phyloP scores from a whole-genome alignment of 192 early-diverging fungal genomes.

The Endogone sp. region DNA sequence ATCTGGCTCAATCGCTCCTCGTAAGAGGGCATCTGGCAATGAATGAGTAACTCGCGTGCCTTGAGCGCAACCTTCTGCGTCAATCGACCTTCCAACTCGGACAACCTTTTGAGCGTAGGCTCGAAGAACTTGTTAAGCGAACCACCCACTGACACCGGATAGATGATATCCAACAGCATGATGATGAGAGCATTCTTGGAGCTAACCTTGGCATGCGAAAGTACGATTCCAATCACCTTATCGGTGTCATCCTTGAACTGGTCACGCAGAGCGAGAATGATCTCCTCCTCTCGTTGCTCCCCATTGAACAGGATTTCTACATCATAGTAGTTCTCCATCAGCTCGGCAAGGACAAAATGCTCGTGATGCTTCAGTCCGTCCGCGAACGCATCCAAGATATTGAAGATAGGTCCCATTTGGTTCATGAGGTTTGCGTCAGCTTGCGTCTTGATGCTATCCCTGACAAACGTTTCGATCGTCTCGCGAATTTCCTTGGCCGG shows the following conservation, averaged over 20 bases:
- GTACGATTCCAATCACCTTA: constrained; percentile 60
- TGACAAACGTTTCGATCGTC: constrained; percentile 50
- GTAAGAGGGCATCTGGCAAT: constrained; percentile 87
- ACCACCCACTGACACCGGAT: constrained; percentile 58
- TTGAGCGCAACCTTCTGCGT: constrained; percentile 90
- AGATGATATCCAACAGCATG: constrained; percentile 75
- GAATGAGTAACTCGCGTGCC: constrained; percentile 92
- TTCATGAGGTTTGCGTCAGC: constrained; percentile 67
- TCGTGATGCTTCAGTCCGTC: constrained; percentile 75
- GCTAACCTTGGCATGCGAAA: constrained; percentile 82
- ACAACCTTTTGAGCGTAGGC: constrained; percentile 72
- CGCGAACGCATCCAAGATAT: constrained; percentile 65
- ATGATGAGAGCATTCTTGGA: constrained; percentile 76
- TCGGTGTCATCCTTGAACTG: constrained; percentile 78
- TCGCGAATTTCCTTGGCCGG: constrained; percentile 65
- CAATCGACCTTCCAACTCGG: constrained; percentile 68
- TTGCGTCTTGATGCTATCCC: constrained; percentile 42
- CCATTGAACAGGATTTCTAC: constrained; percentile 82
- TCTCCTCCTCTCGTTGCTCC: constrained; percentile 74
- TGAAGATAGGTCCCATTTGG: constrained; percentile 61
- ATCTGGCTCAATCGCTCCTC: constrained; percentile 85
- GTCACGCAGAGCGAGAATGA: constrained; percentile 81
- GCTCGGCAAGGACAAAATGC: constrained; percentile 61
- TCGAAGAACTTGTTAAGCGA: constrained; percentile 69
- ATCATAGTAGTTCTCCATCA: constrained; percentile 83